A percentile compares a stretch with the other conserved stretches of the same genome.
phyloP scores from a whole-genome alignment of 2,329 filamentous ascomycete species.

The Fusarium coffeatum region DNA sequence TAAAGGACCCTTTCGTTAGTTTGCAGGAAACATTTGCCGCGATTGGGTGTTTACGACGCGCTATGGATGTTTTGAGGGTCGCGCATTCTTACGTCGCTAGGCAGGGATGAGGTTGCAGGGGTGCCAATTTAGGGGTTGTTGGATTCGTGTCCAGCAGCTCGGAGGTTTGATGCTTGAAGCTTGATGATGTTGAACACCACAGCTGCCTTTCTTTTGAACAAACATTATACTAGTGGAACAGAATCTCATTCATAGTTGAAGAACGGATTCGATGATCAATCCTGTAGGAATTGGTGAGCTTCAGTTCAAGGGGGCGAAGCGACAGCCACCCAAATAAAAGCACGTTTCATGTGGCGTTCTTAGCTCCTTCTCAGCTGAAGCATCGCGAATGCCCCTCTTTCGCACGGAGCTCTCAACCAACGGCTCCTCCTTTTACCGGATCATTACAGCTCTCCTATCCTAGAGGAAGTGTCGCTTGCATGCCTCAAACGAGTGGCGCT shows the following conservation, averaged over 20 bases:
- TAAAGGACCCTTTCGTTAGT: neutral
- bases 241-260: neutral
- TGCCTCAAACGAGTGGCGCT: conserved; percentile 10
- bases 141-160: neutral
- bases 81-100: neutral
- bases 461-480: neutral
- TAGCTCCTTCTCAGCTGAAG: conserved; percentile 19
- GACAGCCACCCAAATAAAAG: conserved; percentile 24
- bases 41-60: neutral
- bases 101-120: neutral
- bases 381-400: conserved; percentile 10
- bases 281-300: neutral
- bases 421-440: neutral
- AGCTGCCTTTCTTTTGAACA: too few species aligned
- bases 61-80: neutral
- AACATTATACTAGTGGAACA: fast-evolving
- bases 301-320: conserved; percentile 5
- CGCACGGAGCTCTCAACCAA: neutral
- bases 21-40: neutral
- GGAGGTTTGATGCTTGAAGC: too few species aligned
- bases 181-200: too few species aligned
- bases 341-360: conserved; percentile 24
- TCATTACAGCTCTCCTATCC: neutral
- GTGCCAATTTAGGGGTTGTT: neutral
- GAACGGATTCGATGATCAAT: neutral